phyloP scores from a whole-genome alignment of 441 rosid species.

The Dalechampia spathulata region DNA sequence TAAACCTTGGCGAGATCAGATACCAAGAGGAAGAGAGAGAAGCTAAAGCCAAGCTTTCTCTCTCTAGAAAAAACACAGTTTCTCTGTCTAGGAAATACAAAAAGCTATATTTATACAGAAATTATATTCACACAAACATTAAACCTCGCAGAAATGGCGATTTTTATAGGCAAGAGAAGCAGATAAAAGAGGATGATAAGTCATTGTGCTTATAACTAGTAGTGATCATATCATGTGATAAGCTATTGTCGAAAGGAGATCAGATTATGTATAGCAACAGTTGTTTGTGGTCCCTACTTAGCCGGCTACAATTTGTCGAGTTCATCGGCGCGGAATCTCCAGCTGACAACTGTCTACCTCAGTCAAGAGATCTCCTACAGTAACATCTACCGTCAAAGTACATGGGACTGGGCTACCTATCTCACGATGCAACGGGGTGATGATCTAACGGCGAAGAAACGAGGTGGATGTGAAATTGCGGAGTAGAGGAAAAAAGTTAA shows the following conservation, averaged over 20 bases:
- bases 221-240: too few species aligned
- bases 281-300: constrained; percentile 27
- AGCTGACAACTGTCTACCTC: constrained; percentile 49
- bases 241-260: rapidly evolving
- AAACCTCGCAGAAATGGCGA: constrained; percentile 54
- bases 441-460: constrained; percentile 25
- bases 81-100: constrained; percentile 23
- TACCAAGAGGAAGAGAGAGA: too few species aligned
- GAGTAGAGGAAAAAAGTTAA: not conserved
- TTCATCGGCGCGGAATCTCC: constrained; percentile 69
- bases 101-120: constrained; percentile 1
- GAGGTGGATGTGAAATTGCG: constrained; percentile 8
- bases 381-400: not conserved
- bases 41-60: constrained; percentile 9
- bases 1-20: constrained; percentile 33
- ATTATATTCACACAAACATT: constrained; percentile 23
- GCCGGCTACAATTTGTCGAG: constrained; percentile 65
- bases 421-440: too few species aligned
- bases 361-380: constrained; percentile 8
- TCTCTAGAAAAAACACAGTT: constrained; percentile 11
- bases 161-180: constrained; percentile 48
- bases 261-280: constrained; percentile 14
- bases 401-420: not conserved
- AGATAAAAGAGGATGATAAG: constrained; percentile 44
- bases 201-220: rapidly evolving